Evolutionary conservation across 2,329 filamentous ascomycete species (phyloP).

Genomic region (Leptographium radiaticola): DNA sequence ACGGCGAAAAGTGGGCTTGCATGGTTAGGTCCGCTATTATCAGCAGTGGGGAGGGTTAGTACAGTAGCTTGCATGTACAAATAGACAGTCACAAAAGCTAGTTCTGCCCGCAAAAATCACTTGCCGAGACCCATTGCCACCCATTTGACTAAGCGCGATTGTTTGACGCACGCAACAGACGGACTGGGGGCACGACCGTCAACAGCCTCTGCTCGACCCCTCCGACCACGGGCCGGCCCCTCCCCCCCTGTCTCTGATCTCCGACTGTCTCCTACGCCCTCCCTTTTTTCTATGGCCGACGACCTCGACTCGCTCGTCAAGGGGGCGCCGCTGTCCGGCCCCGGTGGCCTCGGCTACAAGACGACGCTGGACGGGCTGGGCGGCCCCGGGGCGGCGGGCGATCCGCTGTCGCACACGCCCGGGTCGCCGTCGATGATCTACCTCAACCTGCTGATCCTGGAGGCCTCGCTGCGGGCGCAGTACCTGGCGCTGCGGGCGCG

Average conservation of each 20-base stretch:
- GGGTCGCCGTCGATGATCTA: slow-evolving; percentile 93
- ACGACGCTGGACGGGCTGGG: slow-evolving; percentile 27
- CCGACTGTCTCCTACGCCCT: neutral
- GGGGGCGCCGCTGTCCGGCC: slow-evolving; percentile 56
- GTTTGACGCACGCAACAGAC: too few relatives aligned
- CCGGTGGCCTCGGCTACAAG: neutral
- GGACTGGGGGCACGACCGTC: too few relatives aligned
- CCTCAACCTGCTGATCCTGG: slow-evolving; percentile 92
- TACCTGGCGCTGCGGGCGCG: slow-evolving; percentile 83
- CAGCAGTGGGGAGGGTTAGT: too few relatives aligned
- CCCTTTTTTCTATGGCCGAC: slow-evolving; percentile 38
- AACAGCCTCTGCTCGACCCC: too few relatives aligned
- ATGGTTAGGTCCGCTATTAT: too few relatives aligned
- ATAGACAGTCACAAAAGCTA: too few relatives aligned
- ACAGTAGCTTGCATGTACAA: too few relatives aligned
- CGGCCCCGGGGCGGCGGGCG: slow-evolving; percentile 35
- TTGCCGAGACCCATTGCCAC: too few relatives aligned
- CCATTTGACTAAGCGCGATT: too few relatives aligned
- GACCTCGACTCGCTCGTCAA: slow-evolving; percentile 84
- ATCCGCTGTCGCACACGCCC: slow-evolving; percentile 71
- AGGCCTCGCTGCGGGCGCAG: slow-evolving; percentile 83
- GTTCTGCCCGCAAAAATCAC: too few relatives aligned
- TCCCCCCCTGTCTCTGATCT: neutral
- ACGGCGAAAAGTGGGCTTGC: too few relatives aligned
- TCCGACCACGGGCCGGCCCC: neutral